Evolutionary conservation across 2,329 filamentous ascomycete genomes (phyloP), one percentile per base, ranked within the genome.

Genomic region (Ophiognomonia clavigignenti-juglandacearum): DNA sequence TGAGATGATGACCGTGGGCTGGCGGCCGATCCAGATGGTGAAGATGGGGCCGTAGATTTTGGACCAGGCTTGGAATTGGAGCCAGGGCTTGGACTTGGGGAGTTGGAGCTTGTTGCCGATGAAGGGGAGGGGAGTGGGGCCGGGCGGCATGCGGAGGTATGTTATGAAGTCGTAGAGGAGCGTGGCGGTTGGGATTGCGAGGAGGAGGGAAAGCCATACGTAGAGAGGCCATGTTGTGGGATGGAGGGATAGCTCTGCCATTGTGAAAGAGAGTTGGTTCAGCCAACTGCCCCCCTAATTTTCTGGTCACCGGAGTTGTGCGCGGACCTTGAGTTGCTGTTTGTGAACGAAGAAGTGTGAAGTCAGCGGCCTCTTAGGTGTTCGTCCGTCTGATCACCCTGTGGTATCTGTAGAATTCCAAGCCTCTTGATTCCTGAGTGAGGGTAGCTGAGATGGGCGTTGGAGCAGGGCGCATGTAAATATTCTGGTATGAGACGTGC

Each of bases 21-120:
- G 64, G n/a, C 69, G 61, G 0, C 70, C 70, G 22, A 72, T 67
- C 70, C 70, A 73, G 50, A 73, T 63, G 3, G 71, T 73, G 56
- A 69, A 72, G 40, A 73, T 71, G 4, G 69, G 68, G 0, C 71
- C 71, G 51, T 74, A 73, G 20, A 35, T 56, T 38, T 65, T 61
- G 9, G 67, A 66, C 70, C 69, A 73, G 45, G 66, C 56, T 51
- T 72, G 59, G 57, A 73, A 68, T 43, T 65, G 59, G 9, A 69
- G 47, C 66, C 65, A 70, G 54, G 63, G 42, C 16, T 49, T 45
- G 11, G 47, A 42, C 39, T 38, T 35, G 4, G 54, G 47, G 4
- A 69, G 57, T 31, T 61, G 56, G 40, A 60, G 50, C 43, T 62
- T 65, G 55, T 68, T 69, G 38, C 67, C 71, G 14, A 74, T 53